Evolutionary conservation across 441 rosid genomes (phyloP).

Genomic region (Populus tomentosa): DNA sequence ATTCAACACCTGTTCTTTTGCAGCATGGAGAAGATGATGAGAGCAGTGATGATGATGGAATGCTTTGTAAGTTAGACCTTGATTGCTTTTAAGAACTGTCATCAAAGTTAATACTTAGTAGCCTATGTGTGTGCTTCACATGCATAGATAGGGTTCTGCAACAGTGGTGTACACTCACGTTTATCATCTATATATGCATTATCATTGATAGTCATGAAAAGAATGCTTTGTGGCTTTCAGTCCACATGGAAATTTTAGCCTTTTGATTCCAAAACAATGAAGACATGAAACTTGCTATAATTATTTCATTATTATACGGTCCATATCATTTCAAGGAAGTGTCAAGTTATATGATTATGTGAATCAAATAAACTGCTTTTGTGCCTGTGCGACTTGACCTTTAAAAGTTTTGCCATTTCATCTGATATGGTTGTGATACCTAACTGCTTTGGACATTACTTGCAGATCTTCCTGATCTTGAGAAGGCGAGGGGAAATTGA

Average conservation of each 20-base stretch:
- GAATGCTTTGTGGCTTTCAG: not conserved
- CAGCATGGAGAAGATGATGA: slow-evolving; percentile 64
- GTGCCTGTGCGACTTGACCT: too few relatives aligned
- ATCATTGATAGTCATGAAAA: not conserved
- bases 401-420: too few relatives aligned
- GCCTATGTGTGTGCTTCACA: not conserved
- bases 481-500: slow-evolving; percentile 64
- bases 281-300: not conserved
- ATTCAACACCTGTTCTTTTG: slow-evolving; percentile 10
- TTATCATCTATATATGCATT: not conserved
- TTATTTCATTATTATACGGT: not conserved
- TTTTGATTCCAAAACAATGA: not conserved
- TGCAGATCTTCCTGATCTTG: slow-evolving; percentile 96
- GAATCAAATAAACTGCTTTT: not conserved
- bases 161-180: not conserved
- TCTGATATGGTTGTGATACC: not conserved
- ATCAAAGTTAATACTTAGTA: not conserved
- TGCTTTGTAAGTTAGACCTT: slow-evolving; percentile 73
- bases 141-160: not conserved
- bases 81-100: not conserved
- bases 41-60: slow-evolving; percentile 79
- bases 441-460: not conserved
- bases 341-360: not conserved
- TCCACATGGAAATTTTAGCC: not conserved
- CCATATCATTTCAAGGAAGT: not conserved